A percentile compares a stretch with the other conserved stretches of the same genome.
These are phyloP conservation scores for Cladorrhinum samala DNA, from an alignment of 495 filamentous ascomycete genomes.

Conservation along the genomic window DNA sequence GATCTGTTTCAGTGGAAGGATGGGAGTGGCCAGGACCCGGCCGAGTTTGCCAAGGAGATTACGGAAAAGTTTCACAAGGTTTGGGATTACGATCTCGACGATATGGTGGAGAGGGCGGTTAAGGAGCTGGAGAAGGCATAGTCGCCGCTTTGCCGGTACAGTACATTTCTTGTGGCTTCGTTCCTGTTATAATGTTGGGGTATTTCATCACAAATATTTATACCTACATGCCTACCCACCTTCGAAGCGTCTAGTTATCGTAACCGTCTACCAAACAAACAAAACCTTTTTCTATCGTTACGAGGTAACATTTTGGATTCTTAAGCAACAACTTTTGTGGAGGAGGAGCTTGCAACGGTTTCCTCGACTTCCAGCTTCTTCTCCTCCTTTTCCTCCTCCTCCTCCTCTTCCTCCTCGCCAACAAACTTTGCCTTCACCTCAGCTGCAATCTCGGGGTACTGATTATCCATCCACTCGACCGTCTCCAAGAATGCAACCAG, in stretches of 20 bases:
- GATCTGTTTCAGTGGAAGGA: slow-evolving; percentile 39
- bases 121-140: background rate
- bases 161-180: no score
- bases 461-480: slow-evolving; percentile 13
- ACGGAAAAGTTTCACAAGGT: slow-evolving; percentile 28
- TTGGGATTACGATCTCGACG: slow-evolving; percentile 36
- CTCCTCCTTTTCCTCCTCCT: background rate
- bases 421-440: background rate
- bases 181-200: no score
- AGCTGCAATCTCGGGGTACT: slow-evolving; percentile 5
- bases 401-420: background rate
- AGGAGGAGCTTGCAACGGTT: no score
- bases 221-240: no score
- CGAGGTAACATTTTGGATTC: no score
- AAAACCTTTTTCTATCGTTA: no score
- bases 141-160: no score
- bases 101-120: slow-evolving; percentile 24
- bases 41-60: slow-evolving; percentile 27
- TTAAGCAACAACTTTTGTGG: no score
- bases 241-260: no score
- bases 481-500: slow-evolving; percentile 6
- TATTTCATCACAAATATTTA: no score
- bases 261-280: no score
- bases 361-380: no score
- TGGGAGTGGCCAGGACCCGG: slow-evolving; percentile 19